phyloP scores from a whole-genome alignment of 2,329 filamentous ascomycete genomes.

The Colletotrichum kahawae region DNA sequence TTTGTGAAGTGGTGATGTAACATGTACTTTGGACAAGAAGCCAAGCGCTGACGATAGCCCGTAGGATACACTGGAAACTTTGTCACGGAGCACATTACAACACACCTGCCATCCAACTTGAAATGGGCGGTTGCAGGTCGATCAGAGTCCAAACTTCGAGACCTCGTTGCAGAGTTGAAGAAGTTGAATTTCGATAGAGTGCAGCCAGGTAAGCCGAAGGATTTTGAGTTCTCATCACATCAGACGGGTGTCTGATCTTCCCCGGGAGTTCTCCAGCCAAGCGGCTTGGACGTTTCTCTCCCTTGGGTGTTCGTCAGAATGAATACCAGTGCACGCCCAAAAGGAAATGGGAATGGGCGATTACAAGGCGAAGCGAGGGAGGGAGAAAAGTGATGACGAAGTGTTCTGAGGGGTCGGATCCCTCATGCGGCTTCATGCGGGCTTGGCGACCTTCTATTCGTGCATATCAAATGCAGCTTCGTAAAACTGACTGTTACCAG shows the following conservation, averaged over 20 bases:
- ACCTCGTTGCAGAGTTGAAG: slow-evolving; percentile 70
- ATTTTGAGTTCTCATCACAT: not conserved
- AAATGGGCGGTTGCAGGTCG: slow-evolving; percentile 91
- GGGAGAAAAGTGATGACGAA: not conserved
- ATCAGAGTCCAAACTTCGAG: slow-evolving; percentile 75
- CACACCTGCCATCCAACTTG: slow-evolving; percentile 73
- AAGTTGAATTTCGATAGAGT: slow-evolving; percentile 70
- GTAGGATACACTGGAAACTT: slow-evolving; percentile 83
- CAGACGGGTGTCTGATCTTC: not conserved
- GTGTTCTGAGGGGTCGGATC: not conserved
- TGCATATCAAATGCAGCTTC: not conserved
- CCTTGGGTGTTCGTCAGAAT: not conserved
- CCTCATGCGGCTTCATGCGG: not conserved
- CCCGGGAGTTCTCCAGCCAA: not conserved
- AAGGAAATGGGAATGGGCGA: not conserved
- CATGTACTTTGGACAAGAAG: not conserved
- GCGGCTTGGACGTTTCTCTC: not conserved
- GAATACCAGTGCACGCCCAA: not conserved
- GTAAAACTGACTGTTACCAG: slow-evolving; percentile 31
- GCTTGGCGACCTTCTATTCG: not conserved
- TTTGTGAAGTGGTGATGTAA: not conserved
- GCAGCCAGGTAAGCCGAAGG: slow-evolving; percentile 65
- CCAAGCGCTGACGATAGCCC: not conserved
- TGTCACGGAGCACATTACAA: slow-evolving; percentile 76
- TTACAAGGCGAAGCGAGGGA: not conserved